Conservation (phyloP, 257 asterid species). For the Solanum bukasovii region DNA sequence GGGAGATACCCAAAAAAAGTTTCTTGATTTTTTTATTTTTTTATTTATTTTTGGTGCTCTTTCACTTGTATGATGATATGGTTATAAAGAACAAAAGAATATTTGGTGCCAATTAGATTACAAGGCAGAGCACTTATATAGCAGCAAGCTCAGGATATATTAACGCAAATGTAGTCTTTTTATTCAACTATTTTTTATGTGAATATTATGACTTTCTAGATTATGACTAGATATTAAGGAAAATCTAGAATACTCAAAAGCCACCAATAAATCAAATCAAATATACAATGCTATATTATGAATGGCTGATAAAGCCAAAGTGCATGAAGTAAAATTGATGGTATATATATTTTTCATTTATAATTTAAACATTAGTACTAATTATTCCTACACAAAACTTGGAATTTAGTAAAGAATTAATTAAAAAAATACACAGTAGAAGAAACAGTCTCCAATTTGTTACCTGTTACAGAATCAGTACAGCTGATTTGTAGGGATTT, state of each 20-base stretch:
- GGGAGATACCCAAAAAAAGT: background rate
- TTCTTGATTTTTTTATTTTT: background rate
- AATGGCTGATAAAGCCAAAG: background rate
- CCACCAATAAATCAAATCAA: background rate
- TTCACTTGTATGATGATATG: background rate
- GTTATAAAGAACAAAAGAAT: background rate
- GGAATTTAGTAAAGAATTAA: background rate
- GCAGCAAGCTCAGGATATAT: background rate
- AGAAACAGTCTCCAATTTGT: too few relatives aligned
- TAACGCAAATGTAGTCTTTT: background rate
- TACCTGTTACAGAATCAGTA: background rate
- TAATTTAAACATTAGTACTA: background rate
- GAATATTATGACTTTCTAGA: background rate
- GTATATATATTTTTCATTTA: background rate
- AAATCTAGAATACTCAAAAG: background rate
- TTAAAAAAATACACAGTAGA: too few relatives aligned
- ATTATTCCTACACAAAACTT: background rate
- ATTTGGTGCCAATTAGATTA: background rate
- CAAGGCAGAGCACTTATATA: background rate
- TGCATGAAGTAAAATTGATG: background rate
- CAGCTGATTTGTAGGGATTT: too few relatives aligned
- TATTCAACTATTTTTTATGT: too few relatives aligned
- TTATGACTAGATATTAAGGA: background rate
- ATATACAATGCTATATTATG: background rate
- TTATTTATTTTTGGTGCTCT: too few relatives aligned